A percentile compares a stretch with the other conserved stretches of the same genome.
Conservation (phyloP, 441 rosid species). For the Isatis lusitanica region DNA sequence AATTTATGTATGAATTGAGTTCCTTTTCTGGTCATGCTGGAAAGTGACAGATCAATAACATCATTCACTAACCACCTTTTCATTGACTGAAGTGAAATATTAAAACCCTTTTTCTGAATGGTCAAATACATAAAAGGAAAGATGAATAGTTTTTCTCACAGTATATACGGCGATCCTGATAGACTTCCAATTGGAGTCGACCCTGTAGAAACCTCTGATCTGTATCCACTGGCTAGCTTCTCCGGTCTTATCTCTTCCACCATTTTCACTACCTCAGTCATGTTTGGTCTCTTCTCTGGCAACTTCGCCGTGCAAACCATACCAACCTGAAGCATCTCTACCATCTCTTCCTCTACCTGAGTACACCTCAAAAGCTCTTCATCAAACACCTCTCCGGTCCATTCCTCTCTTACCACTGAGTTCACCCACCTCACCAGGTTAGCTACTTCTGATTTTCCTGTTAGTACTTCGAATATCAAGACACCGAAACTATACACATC, state of each 20-base stretch:
- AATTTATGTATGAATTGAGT: constrained; percentile 1
- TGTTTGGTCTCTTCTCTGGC: constrained; percentile 77
- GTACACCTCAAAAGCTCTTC: constrained; percentile 75
- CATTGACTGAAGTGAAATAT: constrained; percentile 22
- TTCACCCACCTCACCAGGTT: constrained; percentile 92
- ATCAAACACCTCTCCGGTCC: constrained; percentile 98
- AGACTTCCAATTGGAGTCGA: constrained; percentile 47
- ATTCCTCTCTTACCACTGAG: constrained; percentile 92
- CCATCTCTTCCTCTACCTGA: constrained; percentile 94
- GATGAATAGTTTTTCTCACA: constrained; percentile 18
- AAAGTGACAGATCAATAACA: constrained; percentile 10
- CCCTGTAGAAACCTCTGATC: constrained; percentile 53
- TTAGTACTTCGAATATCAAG: constrained; percentile 82
- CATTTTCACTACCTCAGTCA: constrained; percentile 63
- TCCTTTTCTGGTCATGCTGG: neutral
- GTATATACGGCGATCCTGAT: constrained; percentile 47
- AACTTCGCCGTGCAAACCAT: constrained; percentile 71
- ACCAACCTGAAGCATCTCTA: constrained; percentile 87
- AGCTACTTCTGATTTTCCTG: constrained; percentile 70
- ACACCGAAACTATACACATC: constrained; percentile 90
- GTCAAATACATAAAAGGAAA: constrained; percentile 23
- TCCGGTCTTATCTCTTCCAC: constrained; percentile 68
- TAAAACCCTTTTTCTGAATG: constrained; percentile 14
- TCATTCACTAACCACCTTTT: neutral
- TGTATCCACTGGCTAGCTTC: constrained; percentile 44